phyloP scores from a whole-genome alignment of 306 rosid species.

The Alnus glutinosa region DNA sequence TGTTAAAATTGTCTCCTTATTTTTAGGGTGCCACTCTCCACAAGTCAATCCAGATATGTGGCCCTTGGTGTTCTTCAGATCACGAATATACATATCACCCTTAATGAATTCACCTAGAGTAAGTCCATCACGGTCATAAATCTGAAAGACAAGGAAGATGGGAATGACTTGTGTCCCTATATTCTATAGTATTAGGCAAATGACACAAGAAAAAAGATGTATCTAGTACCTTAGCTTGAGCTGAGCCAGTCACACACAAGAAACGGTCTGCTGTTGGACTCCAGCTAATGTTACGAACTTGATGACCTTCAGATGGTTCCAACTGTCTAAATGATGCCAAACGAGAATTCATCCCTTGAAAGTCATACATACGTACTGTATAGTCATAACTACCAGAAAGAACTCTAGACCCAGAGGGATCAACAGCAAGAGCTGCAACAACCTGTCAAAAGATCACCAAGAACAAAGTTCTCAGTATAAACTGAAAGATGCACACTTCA shows the following conservation, averaged over 20 bases:
- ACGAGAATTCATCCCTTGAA: slow-evolving; percentile 94
- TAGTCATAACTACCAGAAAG: slow-evolving; percentile 95
- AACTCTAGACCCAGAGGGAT: slow-evolving; percentile 92
- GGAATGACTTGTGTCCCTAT: not conserved
- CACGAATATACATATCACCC: slow-evolving; percentile 98
- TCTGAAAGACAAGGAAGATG: slow-evolving; percentile 44
- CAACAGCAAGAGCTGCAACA: slow-evolving; percentile 87
- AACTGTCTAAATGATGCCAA: slow-evolving; percentile 85
- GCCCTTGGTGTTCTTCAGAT: slow-evolving; percentile 92
- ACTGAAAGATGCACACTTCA: not conserved
- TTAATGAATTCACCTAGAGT: slow-evolving; percentile 89
- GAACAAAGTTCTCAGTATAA: not conserved
- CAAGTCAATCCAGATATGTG: slow-evolving; percentile 93
- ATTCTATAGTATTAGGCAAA: slow-evolving; percentile 4
- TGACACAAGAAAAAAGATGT: not conserved
- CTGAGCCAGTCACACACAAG: slow-evolving; percentile 92
- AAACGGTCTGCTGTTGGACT: slow-evolving; percentile 90
- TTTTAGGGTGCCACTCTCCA: slow-evolving; percentile 92
- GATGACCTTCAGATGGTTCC: slow-evolving; percentile 97
- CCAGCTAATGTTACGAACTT: slow-evolving; percentile 91
- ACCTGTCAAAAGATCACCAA: slow-evolving; percentile 52
- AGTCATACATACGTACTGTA: slow-evolving; percentile 81
- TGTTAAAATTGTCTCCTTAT: slow-evolving; percentile 81
- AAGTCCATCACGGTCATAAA: slow-evolving; percentile 97
- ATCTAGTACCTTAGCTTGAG: slow-evolving; percentile 76